Conservation (phyloP, 1,284 basidiomycete genomes). For the Cystobasidium slooffiae region DNA sequence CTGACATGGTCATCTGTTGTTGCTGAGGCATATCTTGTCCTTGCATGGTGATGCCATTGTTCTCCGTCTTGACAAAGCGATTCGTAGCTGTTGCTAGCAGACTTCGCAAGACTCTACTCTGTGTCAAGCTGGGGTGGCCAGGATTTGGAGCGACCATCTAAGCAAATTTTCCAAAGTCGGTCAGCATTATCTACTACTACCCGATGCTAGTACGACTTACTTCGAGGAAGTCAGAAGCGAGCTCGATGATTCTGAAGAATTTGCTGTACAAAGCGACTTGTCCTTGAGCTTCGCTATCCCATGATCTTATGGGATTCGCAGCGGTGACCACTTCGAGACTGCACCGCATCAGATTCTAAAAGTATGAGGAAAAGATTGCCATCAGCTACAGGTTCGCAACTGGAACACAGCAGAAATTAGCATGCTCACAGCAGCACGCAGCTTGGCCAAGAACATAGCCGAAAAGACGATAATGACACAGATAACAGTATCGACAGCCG, state of each 20-base stretch:
- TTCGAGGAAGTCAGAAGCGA: conserved; percentile 42
- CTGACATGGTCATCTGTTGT: background rate
- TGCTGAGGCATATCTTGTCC: conserved; percentile 14
- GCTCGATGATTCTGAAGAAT: conserved; percentile 42
- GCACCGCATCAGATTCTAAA: conserved; percentile 40
- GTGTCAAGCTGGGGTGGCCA: conserved; percentile 35
- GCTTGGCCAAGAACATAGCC: conserved; percentile 42
- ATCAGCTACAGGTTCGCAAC: background rate
- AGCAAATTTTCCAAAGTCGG: background rate
- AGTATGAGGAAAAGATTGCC: background rate
- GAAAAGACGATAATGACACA: conserved; percentile 44
- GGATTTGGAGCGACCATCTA: conserved; percentile 43
- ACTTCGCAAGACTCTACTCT: conserved; percentile 35
- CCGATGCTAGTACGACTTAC: background rate
- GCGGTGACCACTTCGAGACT: conserved; percentile 31
- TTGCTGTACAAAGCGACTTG: conserved; percentile 41
- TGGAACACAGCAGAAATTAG: background rate
- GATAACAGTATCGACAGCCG: conserved; percentile 40
- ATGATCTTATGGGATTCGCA: conserved; percentile 17
- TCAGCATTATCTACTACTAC: too few relatives aligned
- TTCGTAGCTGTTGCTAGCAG: conserved; percentile 34
- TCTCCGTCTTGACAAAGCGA: conserved; percentile 2
- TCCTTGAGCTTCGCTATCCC: conserved; percentile 27
- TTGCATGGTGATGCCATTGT: background rate
- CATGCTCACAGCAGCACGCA: conserved; percentile 33